Evolutionary conservation across 2,329 filamentous ascomycete genomes (phyloP).

Genomic region (Emmonsia crescens): DNA sequence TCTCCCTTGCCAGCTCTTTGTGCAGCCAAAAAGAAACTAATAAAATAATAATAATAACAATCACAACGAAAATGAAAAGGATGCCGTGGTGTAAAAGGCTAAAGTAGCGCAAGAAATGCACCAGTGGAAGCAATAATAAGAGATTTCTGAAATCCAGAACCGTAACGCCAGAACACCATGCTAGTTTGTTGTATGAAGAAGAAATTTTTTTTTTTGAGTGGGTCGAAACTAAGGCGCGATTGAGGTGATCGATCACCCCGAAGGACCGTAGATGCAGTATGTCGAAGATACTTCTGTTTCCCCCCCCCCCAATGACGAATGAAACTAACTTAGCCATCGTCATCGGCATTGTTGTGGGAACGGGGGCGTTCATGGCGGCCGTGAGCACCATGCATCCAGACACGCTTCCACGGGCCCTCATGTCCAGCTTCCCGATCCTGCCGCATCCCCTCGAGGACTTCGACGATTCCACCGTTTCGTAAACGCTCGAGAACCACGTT

Average conservation of each 20-base stretch:
- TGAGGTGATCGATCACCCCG: background rate
- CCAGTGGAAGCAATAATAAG: background rate
- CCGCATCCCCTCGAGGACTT: slow-evolving; percentile 60
- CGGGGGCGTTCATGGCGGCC: slow-evolving; percentile 2
- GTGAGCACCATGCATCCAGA: slow-evolving; percentile 28
- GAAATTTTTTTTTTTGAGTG: background rate
- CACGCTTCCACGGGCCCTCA: slow-evolving; percentile 33
- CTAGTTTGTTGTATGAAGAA: background rate
- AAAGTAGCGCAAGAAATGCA: background rate
- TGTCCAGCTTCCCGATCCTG: slow-evolving; percentile 42
- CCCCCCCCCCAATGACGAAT: no score
- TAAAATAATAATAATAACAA: background rate
- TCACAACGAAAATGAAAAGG: background rate
- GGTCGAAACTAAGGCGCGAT: background rate
- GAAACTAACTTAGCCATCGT: background rate
- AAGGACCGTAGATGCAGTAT: background rate
- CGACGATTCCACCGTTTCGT: slow-evolving; percentile 55
- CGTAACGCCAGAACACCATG: slow-evolving; percentile 5
- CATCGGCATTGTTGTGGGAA: slow-evolving; percentile 4
- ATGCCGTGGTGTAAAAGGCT: background rate
- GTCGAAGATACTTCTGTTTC: background rate
- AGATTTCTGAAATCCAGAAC: slow-evolving; percentile 1
- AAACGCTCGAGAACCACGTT: slow-evolving; percentile 54
- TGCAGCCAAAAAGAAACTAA: no score
- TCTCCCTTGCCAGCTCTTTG: background rate